Evolutionary conservation across 495 filamentous ascomycete species (phyloP).

Genomic region (Aspergillus biplanus): DNA sequence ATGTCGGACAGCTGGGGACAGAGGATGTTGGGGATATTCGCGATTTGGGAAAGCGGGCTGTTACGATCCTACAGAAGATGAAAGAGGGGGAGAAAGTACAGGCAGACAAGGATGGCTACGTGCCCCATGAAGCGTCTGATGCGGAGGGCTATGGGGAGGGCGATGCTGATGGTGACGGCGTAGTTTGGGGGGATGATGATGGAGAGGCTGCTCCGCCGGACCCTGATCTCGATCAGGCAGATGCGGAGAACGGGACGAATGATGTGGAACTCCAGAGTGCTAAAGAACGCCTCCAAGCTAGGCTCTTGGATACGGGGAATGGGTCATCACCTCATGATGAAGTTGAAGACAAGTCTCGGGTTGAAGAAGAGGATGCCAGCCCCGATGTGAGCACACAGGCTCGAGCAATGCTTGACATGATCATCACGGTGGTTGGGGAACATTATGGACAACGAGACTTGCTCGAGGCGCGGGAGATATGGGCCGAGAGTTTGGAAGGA

Average conservation of each 20-base stretch:
- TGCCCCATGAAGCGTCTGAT: conserved; percentile 30
- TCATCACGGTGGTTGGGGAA: conserved; percentile 86
- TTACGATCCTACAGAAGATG: conserved; percentile 46
- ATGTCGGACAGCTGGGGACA: conserved; percentile 49
- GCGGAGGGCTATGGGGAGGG: conserved; percentile 25
- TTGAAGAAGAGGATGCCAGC: conserved; percentile 6
- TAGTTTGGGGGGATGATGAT: conserved; percentile 18
- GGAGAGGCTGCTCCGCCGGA: conserved; percentile 17
- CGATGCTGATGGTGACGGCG: conserved; percentile 23
- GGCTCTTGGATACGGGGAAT: conserved; percentile 35
- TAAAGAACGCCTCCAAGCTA: conserved; percentile 59
- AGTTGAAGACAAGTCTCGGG: conserved; percentile 3
- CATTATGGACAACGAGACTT: conserved; percentile 90
- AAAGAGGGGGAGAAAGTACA: conserved; percentile 40
- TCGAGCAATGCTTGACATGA: conserved; percentile 78
- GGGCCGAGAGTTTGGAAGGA: conserved; percentile 25
- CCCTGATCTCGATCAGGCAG: conserved; percentile 27
- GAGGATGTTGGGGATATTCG: conserved; percentile 57
- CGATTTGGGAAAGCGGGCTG: conserved; percentile 51
- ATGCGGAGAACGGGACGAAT: conserved; percentile 28
- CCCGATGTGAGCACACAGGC: conserved; percentile 34
- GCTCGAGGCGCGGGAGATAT: conserved; percentile 66
- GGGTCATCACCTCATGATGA: conserved; percentile 12
- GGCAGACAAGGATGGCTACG: conserved; percentile 34
- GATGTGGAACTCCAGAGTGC: conserved; percentile 48